Evolutionary conservation across 805 yeast species (phyloP).

Genomic region (Candida boleticola): DNA sequence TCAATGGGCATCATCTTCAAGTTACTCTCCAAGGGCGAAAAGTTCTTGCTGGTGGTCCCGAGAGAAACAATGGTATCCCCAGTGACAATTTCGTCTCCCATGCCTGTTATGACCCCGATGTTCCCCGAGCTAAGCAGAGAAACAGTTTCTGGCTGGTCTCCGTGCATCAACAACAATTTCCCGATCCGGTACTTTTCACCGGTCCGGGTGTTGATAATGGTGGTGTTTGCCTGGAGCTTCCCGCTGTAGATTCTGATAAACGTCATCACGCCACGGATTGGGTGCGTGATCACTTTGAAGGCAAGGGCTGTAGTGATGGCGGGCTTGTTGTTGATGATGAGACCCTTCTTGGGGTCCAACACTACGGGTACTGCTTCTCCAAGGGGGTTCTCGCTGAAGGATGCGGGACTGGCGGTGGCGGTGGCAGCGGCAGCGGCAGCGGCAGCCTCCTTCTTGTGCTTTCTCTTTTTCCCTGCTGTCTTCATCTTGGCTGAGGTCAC

Average conservation of each 20-base stretch:
- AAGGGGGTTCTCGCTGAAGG: slow-evolving; percentile 1
- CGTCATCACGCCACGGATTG: slow-evolving; percentile 76
- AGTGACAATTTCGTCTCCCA: slow-evolving; percentile 67
- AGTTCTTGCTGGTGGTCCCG: slow-evolving; percentile 42
- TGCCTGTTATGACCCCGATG: slow-evolving; percentile 85
- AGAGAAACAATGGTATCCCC: slow-evolving; percentile 87
- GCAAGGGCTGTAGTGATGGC: slow-evolving; percentile 76
- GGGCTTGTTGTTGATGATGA: slow-evolving; percentile 54
- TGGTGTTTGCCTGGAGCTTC: slow-evolving; percentile 56
- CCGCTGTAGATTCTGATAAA: slow-evolving; percentile 91
- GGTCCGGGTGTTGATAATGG: slow-evolving; percentile 65
- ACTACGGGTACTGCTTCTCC: slow-evolving; percentile 25
- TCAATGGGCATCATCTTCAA: slow-evolving; percentile 69
- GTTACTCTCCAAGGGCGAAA: slow-evolving; percentile 43
- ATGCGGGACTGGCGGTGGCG: not conserved
- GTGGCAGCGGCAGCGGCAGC: not conserved
- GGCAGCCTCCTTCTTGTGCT: slow-evolving; percentile 5
- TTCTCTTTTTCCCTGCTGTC: slow-evolving; percentile 14
- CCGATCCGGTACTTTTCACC: slow-evolving; percentile 65
- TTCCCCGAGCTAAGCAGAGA: slow-evolving; percentile 66
- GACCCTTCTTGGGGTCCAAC: slow-evolving; percentile 44
- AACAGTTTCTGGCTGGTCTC: slow-evolving; percentile 78
- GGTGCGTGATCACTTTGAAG: slow-evolving; percentile 87
- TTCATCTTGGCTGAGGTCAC: slow-evolving; percentile 30
- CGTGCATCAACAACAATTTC: slow-evolving; percentile 80